phyloP scores from a whole-genome alignment of 2,329 filamentous ascomycete genomes.

The Xylariales sp. region DNA sequence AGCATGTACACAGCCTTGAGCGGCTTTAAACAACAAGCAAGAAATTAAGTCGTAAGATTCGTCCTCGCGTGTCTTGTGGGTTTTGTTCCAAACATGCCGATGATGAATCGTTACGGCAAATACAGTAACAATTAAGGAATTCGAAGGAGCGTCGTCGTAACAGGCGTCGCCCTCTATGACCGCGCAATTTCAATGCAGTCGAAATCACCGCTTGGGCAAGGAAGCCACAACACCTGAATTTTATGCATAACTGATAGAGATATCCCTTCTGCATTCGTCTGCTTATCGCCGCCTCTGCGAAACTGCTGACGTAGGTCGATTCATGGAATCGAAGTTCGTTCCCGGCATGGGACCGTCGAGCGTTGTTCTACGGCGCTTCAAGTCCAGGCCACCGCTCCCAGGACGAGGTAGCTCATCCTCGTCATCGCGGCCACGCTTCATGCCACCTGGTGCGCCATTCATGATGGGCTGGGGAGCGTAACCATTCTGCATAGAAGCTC shows the following conservation, averaged over 20 bases:
- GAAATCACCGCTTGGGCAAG: slow-evolving; percentile 16
- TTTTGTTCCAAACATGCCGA: slow-evolving; percentile 26
- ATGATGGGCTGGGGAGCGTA: slow-evolving; percentile 61
- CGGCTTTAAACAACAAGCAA: slow-evolving; percentile 28
- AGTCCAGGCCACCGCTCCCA: slow-evolving; percentile 57
- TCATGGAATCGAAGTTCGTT: slow-evolving; percentile 46
- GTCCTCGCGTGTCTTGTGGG: slow-evolving; percentile 31
- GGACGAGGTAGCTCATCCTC: slow-evolving; percentile 57
- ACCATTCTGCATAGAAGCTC: slow-evolving; percentile 50
- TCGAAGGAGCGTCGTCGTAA: slow-evolving; percentile 20
- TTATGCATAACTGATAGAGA: slow-evolving; percentile 15
- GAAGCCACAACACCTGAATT: slow-evolving; percentile 19
- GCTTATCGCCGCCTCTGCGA: slow-evolving; percentile 28
- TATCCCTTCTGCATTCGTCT: slow-evolving; percentile 6
- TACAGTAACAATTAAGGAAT: slow-evolving; percentile 29
- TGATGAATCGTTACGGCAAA: slow-evolving; percentile 29
- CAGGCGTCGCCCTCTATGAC: slow-evolving; percentile 16
- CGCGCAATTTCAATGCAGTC: slow-evolving; percentile 14
- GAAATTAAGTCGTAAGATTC: slow-evolving; percentile 35
- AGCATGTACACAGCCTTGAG: slow-evolving; percentile 28
- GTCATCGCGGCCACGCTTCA: slow-evolving; percentile 51
- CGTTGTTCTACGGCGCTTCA: slow-evolving; percentile 78
- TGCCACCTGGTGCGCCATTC: slow-evolving; percentile 52
- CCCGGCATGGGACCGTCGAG: slow-evolving; percentile 53
- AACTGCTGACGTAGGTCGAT: slow-evolving; percentile 41